These are phyloP conservation scores for Volvox africanus DNA, from an alignment of 139 green algal species.

Conservation along the genomic window DNA sequence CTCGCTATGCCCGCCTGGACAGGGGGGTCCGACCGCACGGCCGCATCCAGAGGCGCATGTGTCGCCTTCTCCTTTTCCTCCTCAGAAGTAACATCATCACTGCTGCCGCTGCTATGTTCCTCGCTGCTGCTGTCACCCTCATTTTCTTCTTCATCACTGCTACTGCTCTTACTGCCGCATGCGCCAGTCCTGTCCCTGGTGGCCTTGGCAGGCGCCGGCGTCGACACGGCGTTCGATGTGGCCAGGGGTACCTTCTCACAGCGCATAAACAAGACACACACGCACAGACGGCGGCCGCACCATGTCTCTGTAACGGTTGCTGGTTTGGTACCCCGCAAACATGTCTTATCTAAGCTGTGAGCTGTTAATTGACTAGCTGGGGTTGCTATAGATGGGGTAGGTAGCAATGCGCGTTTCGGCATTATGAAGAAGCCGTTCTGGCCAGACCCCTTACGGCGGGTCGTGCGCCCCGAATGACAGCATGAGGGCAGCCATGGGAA, in stretches of 20 bases:
- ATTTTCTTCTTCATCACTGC: conserved; percentile 1
- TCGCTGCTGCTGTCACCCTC: conserved; percentile 16
- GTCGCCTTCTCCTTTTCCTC: neutral
- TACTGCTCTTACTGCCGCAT: neutral
- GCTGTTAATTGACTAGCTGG: too few relatives aligned
- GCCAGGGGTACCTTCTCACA: neutral
- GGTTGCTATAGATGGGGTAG: too few relatives aligned
- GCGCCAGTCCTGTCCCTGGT: neutral
- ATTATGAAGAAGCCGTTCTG: too few relatives aligned
- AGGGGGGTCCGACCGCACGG: neutral
- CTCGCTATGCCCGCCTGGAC: neutral
- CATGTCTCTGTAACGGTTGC: too few relatives aligned
- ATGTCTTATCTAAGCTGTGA: too few relatives aligned
- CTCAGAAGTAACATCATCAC: neutral
- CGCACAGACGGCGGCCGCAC: too few relatives aligned
- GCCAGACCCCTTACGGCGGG: too few relatives aligned
- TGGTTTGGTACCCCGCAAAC: too few relatives aligned
- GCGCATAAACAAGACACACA: too few relatives aligned
- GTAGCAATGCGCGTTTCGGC: too few relatives aligned
- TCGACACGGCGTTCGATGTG: neutral
- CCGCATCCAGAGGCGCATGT: neutral
- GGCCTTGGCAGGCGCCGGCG: neutral
- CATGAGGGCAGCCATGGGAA: too few relatives aligned
- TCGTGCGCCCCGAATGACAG: too few relatives aligned
- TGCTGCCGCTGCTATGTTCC: conserved; percentile 12